Evolutionary conservation across 139 green algal species (phyloP), one percentile per base, ranked within the genome.

Genomic region (Ostreobium quekettii): DNA sequence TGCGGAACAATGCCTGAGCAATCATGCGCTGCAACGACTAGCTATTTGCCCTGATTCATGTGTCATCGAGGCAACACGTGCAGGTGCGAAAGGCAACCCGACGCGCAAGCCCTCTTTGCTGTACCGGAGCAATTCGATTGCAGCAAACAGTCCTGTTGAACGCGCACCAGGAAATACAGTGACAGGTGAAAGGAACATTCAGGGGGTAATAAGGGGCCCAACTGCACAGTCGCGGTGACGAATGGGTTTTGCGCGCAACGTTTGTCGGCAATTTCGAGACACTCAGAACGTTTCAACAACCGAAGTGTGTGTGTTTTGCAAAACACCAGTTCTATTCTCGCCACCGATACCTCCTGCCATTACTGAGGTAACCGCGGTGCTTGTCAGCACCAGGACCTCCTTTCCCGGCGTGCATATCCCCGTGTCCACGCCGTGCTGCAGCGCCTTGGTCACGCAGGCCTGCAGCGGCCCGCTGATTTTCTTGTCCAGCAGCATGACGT

Each of bases 341-440:
- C n/a, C n/a, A n/a, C n/a, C n/a, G n/a, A n/a, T n/a, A n/a, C n/a
- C n/a, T n/a, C n/a, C n/a, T n/a, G n/a, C n/a, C n/a, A n/a, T n/a
- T n/a, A n/a, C n/a, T n/a, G n/a, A n/a, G n/a, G 74, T 73, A 57
- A 82, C 77, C 47, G 30, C 64, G 56, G 73, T 81, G 47, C 66
- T 77, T 2, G 72, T 67, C 3, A 87, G 62, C 35, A 85, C 82
- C 15, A 87, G 66, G 0, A 87, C 75, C 69, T 84, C 79, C 71
- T 83, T 82, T 53, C 82, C 82, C 2, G 78, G 37, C 47, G 73
- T 64, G 65, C 82, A 87, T 24, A 87, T 47, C 0, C 76, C 78
- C 0, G 37, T 74, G 8, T 74, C 38, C 36, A 83, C 76, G 22
- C 75, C 78, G 31, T 76, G 67, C 32, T 62, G 15, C 46, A 87